These are phyloP conservation scores for Zasmidium angulare DNA, from an alignment of 2,329 filamentous ascomycete genomes.

Conservation along the genomic window DNA sequence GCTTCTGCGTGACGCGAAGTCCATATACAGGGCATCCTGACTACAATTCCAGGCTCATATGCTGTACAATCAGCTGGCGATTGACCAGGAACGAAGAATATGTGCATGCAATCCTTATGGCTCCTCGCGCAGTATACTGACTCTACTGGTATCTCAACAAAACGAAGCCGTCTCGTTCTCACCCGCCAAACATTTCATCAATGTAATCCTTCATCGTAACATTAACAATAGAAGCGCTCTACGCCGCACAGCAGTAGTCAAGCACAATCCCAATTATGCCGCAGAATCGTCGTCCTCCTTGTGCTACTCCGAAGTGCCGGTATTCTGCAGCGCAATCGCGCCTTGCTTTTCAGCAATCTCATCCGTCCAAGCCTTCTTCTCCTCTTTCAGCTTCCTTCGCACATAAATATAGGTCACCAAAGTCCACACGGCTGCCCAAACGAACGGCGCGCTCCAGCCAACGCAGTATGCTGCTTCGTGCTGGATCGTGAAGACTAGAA, in stretches of 20 bases:
- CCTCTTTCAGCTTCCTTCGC: conserved; percentile 36
- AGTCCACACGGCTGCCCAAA: conserved; percentile 51
- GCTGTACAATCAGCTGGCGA: too few relatives aligned
- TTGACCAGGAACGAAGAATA: too few relatives aligned
- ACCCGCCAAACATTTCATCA: too few relatives aligned
- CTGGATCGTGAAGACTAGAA: conserved; percentile 49
- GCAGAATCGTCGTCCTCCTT: neutral
- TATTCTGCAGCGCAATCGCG: conserved; percentile 5
- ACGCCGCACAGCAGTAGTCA: neutral
- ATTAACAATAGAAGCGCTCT: too few relatives aligned
- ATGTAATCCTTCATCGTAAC: too few relatives aligned
- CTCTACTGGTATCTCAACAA: too few relatives aligned
- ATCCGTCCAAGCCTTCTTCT: conserved; percentile 37
- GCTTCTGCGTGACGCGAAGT: too few relatives aligned
- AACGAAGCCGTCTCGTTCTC: too few relatives aligned
- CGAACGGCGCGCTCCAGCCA: conserved; percentile 51
- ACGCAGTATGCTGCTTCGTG: conserved; percentile 50
- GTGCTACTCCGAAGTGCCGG: neutral
- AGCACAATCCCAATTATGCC: neutral
- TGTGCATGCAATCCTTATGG: too few relatives aligned
- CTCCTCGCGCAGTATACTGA: too few relatives aligned
- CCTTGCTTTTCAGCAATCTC: conserved; percentile 32
- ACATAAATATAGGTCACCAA: conserved; percentile 48
- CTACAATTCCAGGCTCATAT: too few relatives aligned
- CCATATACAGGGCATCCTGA: too few relatives aligned